Base-by-base conservation (phyloP, 495 filamentous ascomycete genomes). In the Halenospora varia region DNA sequence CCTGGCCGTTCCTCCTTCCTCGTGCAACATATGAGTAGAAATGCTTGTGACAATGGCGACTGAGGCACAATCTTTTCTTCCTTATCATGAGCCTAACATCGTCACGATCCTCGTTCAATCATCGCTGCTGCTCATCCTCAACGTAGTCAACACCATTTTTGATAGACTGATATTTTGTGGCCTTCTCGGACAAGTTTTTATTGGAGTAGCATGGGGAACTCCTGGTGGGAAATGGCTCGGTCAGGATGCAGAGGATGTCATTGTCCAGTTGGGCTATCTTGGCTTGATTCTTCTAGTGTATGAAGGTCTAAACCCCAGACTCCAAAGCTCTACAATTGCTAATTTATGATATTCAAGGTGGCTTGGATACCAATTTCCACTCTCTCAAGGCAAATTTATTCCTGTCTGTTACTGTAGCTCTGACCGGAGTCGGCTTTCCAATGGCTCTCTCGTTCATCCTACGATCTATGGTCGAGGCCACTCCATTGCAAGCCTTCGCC, bases 211-310 rank as follows among this genome's bases (percentile, higher is more conserved):
- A 39, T 92, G 82, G 76, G 86, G 89, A 22, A 78, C 75, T 0
- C 87, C 87, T 0, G 63, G 73, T 4, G 66, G 68, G 17, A 75
- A 82, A 61, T 82, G 77, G 76, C 70, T 87, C 17, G 56, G 65
- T 29, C 56, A 29, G 0, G 62, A 67, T 3, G 63, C 68, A 11
- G 75, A 91, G 65, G 60, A 77, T 6, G 74, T 75, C 0, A 77
- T 89, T 42, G 78, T 86, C 1, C 78, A 86, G 44, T 65, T 93
- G n/a, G 89, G 89, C 0, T 93, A 92, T 64, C 68, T 93, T 0
- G 89, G 90, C 0, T 62, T 94, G 39, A 80, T 92, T 11, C 69
- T 91, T 44, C 71, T 93, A 10, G 87, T 94, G 1, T 92, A 85
- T 65, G 83, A 90, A 71, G 50, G 87, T 82, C 76, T 15, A 25